These are phyloP conservation scores for Leavenworthia alabamica DNA, from an alignment of 345 rosid species.

Conservation along the genomic window DNA sequence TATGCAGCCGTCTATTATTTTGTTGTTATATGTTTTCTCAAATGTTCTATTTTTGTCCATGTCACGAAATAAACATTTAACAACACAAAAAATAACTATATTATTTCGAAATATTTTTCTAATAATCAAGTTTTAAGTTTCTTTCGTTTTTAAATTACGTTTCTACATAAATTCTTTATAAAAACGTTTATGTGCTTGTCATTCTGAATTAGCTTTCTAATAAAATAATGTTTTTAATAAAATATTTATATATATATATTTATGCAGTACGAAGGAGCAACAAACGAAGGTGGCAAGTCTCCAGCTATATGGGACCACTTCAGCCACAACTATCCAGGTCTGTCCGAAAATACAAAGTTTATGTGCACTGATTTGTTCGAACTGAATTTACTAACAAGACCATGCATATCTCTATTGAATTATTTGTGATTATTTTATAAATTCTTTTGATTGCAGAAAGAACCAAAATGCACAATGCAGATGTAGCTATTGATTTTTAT, in stretches of 20 bases:
- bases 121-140: background rate
- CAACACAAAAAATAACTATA: background rate
- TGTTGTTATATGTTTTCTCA: background rate
- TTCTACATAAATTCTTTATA: background rate
- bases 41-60: background rate
- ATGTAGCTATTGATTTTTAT: slow-evolving; percentile 41
- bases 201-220: background rate
- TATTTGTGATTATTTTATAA: background rate
- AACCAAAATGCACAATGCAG: slow-evolving; percentile 42
- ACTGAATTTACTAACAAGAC: background rate
- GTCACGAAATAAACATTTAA: no score
- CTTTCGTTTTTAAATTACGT: background rate
- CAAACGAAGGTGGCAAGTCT: slow-evolving; percentile 29
- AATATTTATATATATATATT: background rate
- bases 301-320: slow-evolving; percentile 34
- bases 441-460: slow-evolving; percentile 29
- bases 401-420: background rate
- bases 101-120: background rate
- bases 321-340: slow-evolving; percentile 34
- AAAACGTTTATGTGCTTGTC: background rate
- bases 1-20: background rate
- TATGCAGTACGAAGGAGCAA: slow-evolving; percentile 37
- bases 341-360: background rate
- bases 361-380: background rate
- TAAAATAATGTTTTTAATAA: background rate